Evolutionary conservation across 1,284 basidiomycete species (phyloP).

Genomic region (Austroboletus novae-zelandiae): DNA sequence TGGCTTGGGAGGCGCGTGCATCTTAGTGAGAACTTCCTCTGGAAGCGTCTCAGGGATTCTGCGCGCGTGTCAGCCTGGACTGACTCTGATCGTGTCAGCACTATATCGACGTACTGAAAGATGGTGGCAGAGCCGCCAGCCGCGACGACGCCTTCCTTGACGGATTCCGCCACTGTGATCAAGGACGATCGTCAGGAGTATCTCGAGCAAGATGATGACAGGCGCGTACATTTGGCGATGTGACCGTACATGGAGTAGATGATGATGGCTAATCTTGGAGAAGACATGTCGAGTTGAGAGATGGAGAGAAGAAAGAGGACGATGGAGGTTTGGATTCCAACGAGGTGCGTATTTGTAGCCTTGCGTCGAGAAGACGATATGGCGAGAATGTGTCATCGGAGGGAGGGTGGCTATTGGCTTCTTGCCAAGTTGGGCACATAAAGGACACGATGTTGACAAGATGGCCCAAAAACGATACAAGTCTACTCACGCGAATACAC

Average conservation of each 20-base stretch:
- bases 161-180: slow-evolving; percentile 44
- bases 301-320: not conserved
- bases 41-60: slow-evolving; percentile 50
- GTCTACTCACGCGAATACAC: slow-evolving; percentile 13
- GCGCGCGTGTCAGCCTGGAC: not conserved
- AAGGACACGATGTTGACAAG: slow-evolving; percentile 11
- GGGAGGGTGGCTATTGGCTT: not conserved
- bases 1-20: slow-evolving; percentile 46
- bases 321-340: not conserved
- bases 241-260: slow-evolving; percentile 53
- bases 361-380: not conserved
- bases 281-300: slow-evolving; percentile 18
- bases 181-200: not conserved
- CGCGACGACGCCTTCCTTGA: slow-evolving; percentile 45
- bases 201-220: not conserved
- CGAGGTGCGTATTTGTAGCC: slow-evolving; percentile 17
- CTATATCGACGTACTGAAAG: slow-evolving; percentile 37
- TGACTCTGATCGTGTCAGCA: too few species aligned
- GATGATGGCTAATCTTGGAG: slow-evolving; percentile 42
- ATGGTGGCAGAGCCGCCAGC: slow-evolving; percentile 49
- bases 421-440: slow-evolving; percentile 8
- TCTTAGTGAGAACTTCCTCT: slow-evolving; percentile 32
- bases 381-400: not conserved
- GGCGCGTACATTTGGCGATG: slow-evolving; percentile 35
- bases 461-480: slow-evolving; percentile 11